These are phyloP conservation scores for Saccharum hybrid DNA, from an alignment of 202 grass and related monocot species.

Conservation along the genomic window DNA sequence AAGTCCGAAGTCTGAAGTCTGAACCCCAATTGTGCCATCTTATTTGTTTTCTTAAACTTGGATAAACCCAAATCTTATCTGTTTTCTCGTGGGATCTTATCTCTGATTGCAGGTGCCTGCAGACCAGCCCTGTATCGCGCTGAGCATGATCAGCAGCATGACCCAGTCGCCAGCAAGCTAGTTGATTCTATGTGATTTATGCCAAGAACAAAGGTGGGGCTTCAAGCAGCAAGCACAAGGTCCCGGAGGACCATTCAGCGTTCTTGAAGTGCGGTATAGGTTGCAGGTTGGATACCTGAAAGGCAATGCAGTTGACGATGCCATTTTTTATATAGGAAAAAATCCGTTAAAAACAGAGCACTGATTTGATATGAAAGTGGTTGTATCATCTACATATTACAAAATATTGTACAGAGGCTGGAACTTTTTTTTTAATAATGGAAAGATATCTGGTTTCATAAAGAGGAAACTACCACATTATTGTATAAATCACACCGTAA, in stretches of 20 bases:
- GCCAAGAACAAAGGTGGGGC: neutral
- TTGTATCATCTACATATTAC: neutral
- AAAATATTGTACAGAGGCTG: no score
- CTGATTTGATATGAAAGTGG: neutral
- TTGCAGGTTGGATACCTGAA: neutral
- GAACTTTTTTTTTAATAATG: neutral
- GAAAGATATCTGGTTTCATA: no score
- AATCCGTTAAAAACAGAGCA: neutral
- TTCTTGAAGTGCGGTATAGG: neutral
- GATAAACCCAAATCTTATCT: neutral
- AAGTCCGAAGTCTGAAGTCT: slow-evolving; percentile 31
- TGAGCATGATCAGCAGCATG: slow-evolving; percentile 16
- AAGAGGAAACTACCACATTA: no score
- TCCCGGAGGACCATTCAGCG: neutral
- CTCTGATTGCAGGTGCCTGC: slow-evolving; percentile 5
- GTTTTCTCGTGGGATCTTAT: neutral
- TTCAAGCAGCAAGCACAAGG: neutral
- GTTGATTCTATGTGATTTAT: neutral
- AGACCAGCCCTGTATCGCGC: slow-evolving; percentile 17
- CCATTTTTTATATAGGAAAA: neutral
- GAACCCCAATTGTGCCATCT: neutral
- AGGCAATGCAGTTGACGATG: neutral
- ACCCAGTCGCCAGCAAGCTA: neutral
- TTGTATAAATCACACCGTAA: no score
- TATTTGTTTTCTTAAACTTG: neutral